Evolutionary conservation across 2,329 filamentous ascomycete genomes (phyloP).

Genomic region (Beauveria scarabaeidicola): DNA sequence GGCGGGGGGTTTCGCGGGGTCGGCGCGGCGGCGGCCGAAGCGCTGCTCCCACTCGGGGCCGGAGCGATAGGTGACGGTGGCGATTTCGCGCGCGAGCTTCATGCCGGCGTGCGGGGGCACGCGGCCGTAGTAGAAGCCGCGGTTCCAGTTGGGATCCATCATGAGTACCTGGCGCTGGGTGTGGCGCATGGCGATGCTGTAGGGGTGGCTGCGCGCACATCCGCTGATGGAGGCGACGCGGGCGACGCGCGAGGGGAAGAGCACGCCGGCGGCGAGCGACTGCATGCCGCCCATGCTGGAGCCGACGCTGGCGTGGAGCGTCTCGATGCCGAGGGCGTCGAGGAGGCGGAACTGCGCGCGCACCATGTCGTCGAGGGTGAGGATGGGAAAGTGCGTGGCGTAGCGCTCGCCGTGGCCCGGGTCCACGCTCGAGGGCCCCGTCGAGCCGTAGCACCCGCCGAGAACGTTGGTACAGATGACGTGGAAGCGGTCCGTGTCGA

Average conservation of each 20-base stretch:
- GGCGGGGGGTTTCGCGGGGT: slow-evolving; percentile 77
- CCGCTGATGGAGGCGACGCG: slow-evolving; percentile 85
- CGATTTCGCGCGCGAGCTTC: slow-evolving; percentile 96
- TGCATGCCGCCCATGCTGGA: slow-evolving; percentile 99
- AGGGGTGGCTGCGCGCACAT: slow-evolving; percentile 89
- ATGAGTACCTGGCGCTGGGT: slow-evolving; percentile 95
- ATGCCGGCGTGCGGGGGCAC: slow-evolving; percentile 92
- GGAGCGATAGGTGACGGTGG: slow-evolving; percentile 92
- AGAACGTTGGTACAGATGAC: slow-evolving; percentile 95
- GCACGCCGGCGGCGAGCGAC: slow-evolving; percentile 73
- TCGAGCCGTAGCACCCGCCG: slow-evolving; percentile 92
- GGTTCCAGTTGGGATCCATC: slow-evolving; percentile 97
- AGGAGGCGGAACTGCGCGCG: slow-evolving; percentile 86
- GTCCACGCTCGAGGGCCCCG: slow-evolving; percentile 80
- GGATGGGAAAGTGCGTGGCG: slow-evolving; percentile 87
- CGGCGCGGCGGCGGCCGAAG: slow-evolving; percentile 80
- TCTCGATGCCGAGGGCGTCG: slow-evolving; percentile 66
- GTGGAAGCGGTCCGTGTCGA: slow-evolving; percentile 89
- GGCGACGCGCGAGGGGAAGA: slow-evolving; percentile 75
- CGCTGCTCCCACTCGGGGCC: slow-evolving; percentile 96
- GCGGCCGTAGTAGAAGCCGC: slow-evolving; percentile 83
- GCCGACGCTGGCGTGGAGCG: slow-evolving; percentile 84
- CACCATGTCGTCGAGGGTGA: slow-evolving; percentile 97
- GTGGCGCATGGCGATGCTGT: slow-evolving; percentile 97
- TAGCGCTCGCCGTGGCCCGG: slow-evolving; percentile 82